Evolutionary conservation across 2,329 filamentous ascomycete species (phyloP), one percentile per base, ranked within the genome.

Genomic region (Immersiporthe knoxdaviesiana): DNA sequence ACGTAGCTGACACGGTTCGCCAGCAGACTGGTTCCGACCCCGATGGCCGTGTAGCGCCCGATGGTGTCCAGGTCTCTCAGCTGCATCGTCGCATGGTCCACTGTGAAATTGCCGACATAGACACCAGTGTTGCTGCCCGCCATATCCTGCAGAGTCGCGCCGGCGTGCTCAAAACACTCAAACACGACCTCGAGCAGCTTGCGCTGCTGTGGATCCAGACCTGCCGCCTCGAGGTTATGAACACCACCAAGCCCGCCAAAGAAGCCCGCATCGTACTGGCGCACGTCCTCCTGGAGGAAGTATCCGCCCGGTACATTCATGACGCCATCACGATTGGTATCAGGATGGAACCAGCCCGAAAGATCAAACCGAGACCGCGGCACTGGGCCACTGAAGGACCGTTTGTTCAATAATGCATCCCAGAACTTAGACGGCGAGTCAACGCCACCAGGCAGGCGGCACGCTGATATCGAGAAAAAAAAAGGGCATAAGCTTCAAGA

Each of bases 1-100:
- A 77, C 81, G 76, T 78, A 83, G 50, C 78, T 80, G 11, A 82
- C 72, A 0, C 82, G 77, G 69, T 84, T 84, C 0, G 81, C 63
- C 18, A 61, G 24, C 63, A 69, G 37, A 7, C 47, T 7, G 14
- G 47, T 47, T 16, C 56, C 74, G 6, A 73, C 75, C 1, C 80
- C 81, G 0, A 77, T 81, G 0, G 76, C 76, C 0, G 77, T 74
- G 41, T 79, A 80, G 1, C 74, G 75, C 10, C 44, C 35, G 12
- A 50, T 47, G 0, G 27, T 50, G 16, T 64, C 39, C 18, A 37
- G 59, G 58, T 78, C 77, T 12, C 72, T 70, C 39, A 52, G 37
- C 24, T 69, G 67, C 37, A 75, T 71, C 41, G 41, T 63, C 60
- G 59, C 65, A 71, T 52, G 80, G 68, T 80, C 78, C 7, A 67